A percentile compares a stretch with the other conserved stretches of the same genome.
Conservation (phyloP, 2,329 filamentous ascomycete species). For the Monosporascus sp. region DNA sequence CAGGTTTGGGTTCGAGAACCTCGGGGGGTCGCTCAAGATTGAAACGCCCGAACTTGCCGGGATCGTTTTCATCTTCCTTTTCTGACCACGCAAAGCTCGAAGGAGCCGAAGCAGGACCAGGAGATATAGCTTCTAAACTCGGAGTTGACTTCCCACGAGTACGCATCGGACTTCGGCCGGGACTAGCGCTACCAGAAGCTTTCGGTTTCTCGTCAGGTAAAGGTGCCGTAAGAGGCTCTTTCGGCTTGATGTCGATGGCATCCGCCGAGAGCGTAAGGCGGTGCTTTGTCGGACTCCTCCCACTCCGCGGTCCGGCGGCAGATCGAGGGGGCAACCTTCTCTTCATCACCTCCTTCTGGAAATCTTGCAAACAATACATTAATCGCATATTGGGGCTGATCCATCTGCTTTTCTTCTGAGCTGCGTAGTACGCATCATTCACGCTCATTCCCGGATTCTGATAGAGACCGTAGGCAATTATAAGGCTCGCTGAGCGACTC, state of each 20-base stretch:
- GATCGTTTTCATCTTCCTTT: slow-evolving; percentile 39
- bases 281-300: slow-evolving; percentile 56
- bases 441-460: slow-evolving; percentile 71
- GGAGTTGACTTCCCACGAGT: slow-evolving; percentile 51
- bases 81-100: slow-evolving; percentile 57
- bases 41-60: slow-evolving; percentile 36
- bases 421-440: slow-evolving; percentile 77
- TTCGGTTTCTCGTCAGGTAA: slow-evolving; percentile 49
- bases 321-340: slow-evolving; percentile 41
- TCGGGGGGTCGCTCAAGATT: slow-evolving; percentile 30
- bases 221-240: slow-evolving; percentile 58
- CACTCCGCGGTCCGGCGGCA: slow-evolving; percentile 44
- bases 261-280: slow-evolving; percentile 56
- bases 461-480: slow-evolving; percentile 81
- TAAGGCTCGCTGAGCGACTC: slow-evolving; percentile 77
- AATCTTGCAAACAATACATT: slow-evolving; percentile 85
- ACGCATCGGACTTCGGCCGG: slow-evolving; percentile 40
- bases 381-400: slow-evolving; percentile 90
- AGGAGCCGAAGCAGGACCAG: slow-evolving; percentile 64
- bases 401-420: slow-evolving; percentile 78
- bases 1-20: slow-evolving; percentile 22
- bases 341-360: slow-evolving; percentile 59
- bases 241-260: slow-evolving; percentile 46
- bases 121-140: slow-evolving; percentile 45
- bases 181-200: slow-evolving; percentile 35